Base-by-base conservation (phyloP, 176 grass and related monocot genomes). In the Eragrostis nindensis region DNA sequence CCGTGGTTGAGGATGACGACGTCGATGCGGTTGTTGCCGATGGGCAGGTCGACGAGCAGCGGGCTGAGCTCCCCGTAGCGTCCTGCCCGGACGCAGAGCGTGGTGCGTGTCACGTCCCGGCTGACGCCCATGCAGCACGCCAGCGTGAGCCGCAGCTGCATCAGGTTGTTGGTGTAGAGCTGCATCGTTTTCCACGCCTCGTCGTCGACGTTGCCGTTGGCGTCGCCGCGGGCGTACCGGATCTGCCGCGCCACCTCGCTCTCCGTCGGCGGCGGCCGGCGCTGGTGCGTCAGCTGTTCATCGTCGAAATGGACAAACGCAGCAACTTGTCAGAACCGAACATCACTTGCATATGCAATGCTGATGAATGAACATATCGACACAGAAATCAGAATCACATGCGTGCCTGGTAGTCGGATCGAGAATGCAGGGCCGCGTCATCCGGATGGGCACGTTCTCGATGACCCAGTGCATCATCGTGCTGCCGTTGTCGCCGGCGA, bases 381-480 rank as follows among this genome's bases (percentile, higher is more conserved):
- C 12, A 60, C 8, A 16, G 32, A 36, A 36, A 36, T 36, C 4
- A 4, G 56, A 12, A 17, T 54, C 5, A 13, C 26, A 5, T 25
- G 16, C 21, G 2, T 36, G 57, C 62, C 76, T 67, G 64, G 64
- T 5, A 67, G 19, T 67, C 5, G 57, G 75, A 25, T 85, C 75
- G 67, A 64, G 19, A 14, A 85, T 38, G 75, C 57, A 54, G 19
- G 76, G 87, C 15, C 76, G 76, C 0, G 54, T 32, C 22, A 55
- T 42, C 56, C 50, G 56, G 29, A 68, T 6, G 19, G 87, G 70
- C 2, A 89, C 87, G 63, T 38, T 73, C 87, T 89, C 81, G 24
- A 89, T 32, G 43, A 39, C 25, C 87, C 87, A 89, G 62, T 70
- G 87, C 70, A 84, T 43, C 87, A 89, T 89, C 7, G 70, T 45